Evolutionary conservation across 768 basidiomycete species (phyloP).

Genomic region (Neoboletus subvelutipes): DNA sequence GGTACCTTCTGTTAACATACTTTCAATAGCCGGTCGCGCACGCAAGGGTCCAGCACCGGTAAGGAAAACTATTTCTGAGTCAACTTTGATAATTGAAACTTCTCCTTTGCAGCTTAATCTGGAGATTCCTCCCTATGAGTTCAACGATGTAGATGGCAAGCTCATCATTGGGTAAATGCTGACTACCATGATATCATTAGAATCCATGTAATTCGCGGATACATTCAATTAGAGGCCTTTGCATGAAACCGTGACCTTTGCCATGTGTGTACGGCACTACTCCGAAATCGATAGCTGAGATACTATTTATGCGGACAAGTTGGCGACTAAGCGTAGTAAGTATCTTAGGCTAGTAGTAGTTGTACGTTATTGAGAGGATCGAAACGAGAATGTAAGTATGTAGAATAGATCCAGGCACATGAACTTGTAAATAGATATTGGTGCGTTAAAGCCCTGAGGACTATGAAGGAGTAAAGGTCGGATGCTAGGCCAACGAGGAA

Average conservation of each 20-base stretch:
- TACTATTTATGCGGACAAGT: background rate
- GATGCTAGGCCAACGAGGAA: slow-evolving; percentile 6
- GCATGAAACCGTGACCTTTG: slow-evolving; percentile 4
- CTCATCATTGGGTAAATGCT: slow-evolving; percentile 72
- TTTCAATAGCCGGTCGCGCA: slow-evolving; percentile 75
- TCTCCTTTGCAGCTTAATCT: slow-evolving; percentile 70
- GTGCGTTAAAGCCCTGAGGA: background rate
- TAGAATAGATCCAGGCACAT: background rate
- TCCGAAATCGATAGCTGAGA: background rate
- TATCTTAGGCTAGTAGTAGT: background rate
- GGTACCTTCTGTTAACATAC: slow-evolving; percentile 13
- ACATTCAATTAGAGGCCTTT: slow-evolving; percentile 24
- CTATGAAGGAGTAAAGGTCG: slow-evolving; percentile 4
- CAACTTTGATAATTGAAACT: slow-evolving; percentile 9
- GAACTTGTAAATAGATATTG: background rate
- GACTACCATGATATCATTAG: slow-evolving; percentile 9
- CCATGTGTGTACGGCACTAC: no score
- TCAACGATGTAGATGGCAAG: slow-evolving; percentile 86
- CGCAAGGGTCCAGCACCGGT: slow-evolving; percentile 97
- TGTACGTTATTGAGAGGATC: background rate
- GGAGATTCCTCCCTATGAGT: slow-evolving; percentile 86
- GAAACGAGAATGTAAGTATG: background rate
- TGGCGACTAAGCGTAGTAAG: background rate
- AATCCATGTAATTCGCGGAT: slow-evolving; percentile 19
- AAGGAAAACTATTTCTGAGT: slow-evolving; percentile 32